phyloP scores from a whole-genome alignment of 345 rosid species.

The Eucalyptus erythrocorys region DNA sequence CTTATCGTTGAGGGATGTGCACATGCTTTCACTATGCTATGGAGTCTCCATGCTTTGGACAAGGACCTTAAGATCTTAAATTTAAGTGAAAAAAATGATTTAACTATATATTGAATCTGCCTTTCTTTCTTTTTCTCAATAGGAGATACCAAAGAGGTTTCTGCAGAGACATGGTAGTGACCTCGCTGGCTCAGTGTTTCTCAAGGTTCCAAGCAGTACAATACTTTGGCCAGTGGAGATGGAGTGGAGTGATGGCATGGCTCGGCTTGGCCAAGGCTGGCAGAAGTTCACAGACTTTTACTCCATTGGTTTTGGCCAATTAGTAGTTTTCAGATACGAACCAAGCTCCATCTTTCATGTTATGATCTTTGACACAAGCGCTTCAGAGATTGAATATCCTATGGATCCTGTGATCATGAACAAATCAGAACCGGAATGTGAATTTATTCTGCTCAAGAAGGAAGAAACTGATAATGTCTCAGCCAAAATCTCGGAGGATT shows the following conservation, averaged over 20 bases:
- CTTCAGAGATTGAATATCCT: not conserved
- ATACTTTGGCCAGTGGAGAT: not conserved
- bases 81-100: no score
- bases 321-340: not conserved
- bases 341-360: not conserved
- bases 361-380: rapidly evolving
- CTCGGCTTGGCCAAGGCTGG: not conserved
- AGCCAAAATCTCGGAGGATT: not conserved
- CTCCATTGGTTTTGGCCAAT: not conserved
- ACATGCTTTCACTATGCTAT: not conserved
- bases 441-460: not conserved
- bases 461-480: not conserved
- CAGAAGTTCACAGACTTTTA: not conserved
- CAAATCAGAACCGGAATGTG: not conserved
- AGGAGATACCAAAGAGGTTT: not conserved
- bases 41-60: not conserved
- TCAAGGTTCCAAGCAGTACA: not conserved
- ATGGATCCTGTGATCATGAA: not conserved
- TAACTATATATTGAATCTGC: not conserved
- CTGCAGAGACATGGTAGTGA: not conserved
- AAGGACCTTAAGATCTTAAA: not conserved
- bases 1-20: not conserved
- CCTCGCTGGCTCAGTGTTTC: not conserved
- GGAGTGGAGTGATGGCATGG: not conserved
- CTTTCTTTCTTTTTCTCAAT: not conserved